Base-by-base conservation (phyloP, 148 eudicot genomes). In the Bassia scoparia region DNA sequence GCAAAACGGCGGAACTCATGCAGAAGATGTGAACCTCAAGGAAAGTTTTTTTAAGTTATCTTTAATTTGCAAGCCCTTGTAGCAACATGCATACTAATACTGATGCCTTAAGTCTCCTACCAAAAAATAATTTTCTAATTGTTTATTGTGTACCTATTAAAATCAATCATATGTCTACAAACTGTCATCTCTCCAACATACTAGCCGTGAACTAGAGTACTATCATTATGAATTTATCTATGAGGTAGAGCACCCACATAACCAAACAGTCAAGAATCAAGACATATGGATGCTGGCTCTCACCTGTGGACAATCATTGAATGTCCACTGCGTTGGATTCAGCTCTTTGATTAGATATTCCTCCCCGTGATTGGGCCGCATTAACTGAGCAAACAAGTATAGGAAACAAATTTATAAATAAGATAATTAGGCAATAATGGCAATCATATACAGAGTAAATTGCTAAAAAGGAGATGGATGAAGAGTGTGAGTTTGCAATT, bases 291-390 rank as follows among this genome's bases (percentile, higher is more conserved):
- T 41, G 46, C 2, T 3, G 60, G 17, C 55, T 73, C 77, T 80
- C 79, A 91, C 99, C 96, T 87, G 76, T 18, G 94, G 99, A 74
- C 44, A 16, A 60, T 77, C 83, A 58, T 75, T 81, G 61, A 55
- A 85, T 61, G 86, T 85, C 99, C 97, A 95, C 48, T 84, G 70
- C 70, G 82, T 63, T 59, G 89, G 77, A 77, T 95, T 95, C 71
- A 90, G 85, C 85, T 95, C 96, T 27, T 72, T 63, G 61, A 84
- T 68, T 44, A 78, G 48, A 83, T 74, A 84, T 67, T 87, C 89
- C 71, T 83, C 91, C 31, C 94, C 92, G 60, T 85, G 97, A 74
- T 87, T 92, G 41, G 97, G 64, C 63, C 86, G 94, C 99, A 92
- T 83, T 54, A 95, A 81, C 99, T 95, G 83, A 67, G 71, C 18